Conservation (phyloP, 2,329 filamentous ascomycete genomes). For the Apiospora rasikravindrae region DNA sequence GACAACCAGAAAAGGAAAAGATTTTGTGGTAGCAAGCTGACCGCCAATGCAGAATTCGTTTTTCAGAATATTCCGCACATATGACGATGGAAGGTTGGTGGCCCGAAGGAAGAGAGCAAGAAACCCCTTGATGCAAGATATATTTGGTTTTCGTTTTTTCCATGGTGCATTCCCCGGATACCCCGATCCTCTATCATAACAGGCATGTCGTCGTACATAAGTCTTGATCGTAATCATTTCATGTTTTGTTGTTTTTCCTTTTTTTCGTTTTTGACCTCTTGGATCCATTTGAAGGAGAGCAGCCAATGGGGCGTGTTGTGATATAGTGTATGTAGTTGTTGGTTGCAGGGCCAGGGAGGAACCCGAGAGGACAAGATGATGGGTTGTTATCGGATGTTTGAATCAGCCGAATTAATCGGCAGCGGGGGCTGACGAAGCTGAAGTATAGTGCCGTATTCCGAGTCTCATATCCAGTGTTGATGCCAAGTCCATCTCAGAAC, state of each 20-base stretch:
- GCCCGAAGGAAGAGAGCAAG: slow-evolving; percentile 5
- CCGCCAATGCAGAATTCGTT: not conserved
- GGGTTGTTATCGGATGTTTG: not conserved
- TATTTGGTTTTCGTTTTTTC: slow-evolving; percentile 7
- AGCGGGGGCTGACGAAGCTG: not conserved
- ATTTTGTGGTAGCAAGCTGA: not conserved
- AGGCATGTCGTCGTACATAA: not conserved
- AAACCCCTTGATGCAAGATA: not conserved
- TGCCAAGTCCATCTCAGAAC: not conserved
- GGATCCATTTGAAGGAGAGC: not conserved
- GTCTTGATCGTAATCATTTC: not conserved
- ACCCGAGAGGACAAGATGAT: not conserved
- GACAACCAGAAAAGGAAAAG: not conserved
- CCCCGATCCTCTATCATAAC: not conserved
- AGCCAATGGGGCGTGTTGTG: not conserved
- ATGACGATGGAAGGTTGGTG: not conserved
- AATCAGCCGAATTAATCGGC: not conserved
- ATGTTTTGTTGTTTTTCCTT: not conserved
- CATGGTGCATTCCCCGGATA: not conserved
- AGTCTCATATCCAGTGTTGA: not conserved
- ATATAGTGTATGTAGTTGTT: not conserved
- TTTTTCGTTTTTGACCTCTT: not conserved
- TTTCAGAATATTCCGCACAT: slow-evolving; percentile 12
- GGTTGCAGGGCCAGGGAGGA: too few species aligned
- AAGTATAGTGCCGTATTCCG: not conserved